Evolutionary conservation across 2,329 filamentous ascomycete species (phyloP), one percentile per base, ranked within the genome.

Genomic region (Teratosphaeria destructans): DNA sequence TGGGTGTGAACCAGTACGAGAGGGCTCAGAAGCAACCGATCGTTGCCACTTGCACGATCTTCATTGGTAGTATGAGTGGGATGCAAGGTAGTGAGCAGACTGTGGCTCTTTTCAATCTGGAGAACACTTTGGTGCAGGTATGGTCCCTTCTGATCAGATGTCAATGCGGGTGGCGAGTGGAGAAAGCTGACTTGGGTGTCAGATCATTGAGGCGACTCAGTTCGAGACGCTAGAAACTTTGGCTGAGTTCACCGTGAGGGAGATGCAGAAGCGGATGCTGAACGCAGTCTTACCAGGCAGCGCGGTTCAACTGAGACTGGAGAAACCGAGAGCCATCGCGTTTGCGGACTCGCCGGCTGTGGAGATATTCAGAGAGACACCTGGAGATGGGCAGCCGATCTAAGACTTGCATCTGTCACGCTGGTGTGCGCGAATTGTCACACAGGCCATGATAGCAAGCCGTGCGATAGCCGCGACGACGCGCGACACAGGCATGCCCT

Each of bases 1-100:
- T 92, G 54, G 88, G 88, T 0, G 82, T 92, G 32, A 90, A 92
- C 67, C 72, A 76, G 26, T 87, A 90, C 66, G 88, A 92, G 78
- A 77, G 88, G 62, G 64, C 74, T 39, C 71, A 71, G 59, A 87
- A 84, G 73, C 88, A 91, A 74, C 80, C 86, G 57, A 80, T 90
- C 1, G 74, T 87, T 16, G 79, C 82, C 10, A 85, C 82, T 59
- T 70, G 89, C 11, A 81, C 83, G 70, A 8, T 60, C 6, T 56
- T 35, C 26, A 58, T 56, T n/a, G 60, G 56, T 53, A 54, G 34
- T 23, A 43, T 26, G 35, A 19, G 23, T 37, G 57, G 59, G 34
- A 56, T 47, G 52, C 58, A 27, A 19, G 14, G 32, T 7, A 34
- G 47, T 27, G 59, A 58, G 23, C 39, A 65, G 11, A 71, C 72